These are phyloP conservation scores for Geotrichum klebahnii DNA, from an alignment of 1,139 yeast species.

Conservation along the genomic window DNA sequence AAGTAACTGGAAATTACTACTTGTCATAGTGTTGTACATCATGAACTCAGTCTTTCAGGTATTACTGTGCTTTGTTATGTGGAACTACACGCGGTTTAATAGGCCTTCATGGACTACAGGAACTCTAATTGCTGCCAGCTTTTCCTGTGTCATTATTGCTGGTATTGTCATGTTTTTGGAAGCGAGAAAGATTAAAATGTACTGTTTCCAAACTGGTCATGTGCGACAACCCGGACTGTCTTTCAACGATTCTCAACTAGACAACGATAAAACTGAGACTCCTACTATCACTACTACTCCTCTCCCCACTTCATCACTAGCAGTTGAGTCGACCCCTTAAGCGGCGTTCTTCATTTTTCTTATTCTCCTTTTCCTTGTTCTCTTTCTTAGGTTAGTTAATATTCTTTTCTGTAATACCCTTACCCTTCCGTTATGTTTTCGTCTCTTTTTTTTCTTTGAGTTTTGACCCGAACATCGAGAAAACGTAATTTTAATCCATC, in stretches of 20 bases:
- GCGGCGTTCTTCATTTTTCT: background rate
- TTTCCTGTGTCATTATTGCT: constrained; percentile 21
- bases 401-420: background rate
- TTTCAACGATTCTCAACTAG: background rate
- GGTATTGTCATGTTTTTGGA: constrained; percentile 22
- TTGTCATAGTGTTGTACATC: constrained; percentile 25
- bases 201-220: constrained; percentile 18
- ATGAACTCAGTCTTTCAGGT: constrained; percentile 28
- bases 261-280: background rate
- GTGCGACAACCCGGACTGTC: constrained; percentile 14
- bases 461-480: too few species aligned
- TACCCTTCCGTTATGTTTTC: background rate
- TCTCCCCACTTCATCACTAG: background rate
- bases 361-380: background rate
- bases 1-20: constrained; percentile 23
- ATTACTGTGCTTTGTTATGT: constrained; percentile 25
- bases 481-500: constrained; percentile 1
- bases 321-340: background rate
- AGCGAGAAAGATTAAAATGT: constrained; percentile 17
- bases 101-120: constrained; percentile 30
- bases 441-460: too few species aligned
- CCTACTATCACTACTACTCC: too few species aligned
- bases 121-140: constrained; percentile 25
- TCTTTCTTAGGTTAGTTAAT: background rate
- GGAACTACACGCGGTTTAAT: constrained; percentile 27